Evolutionary conservation across 192 early-diverging fungal genomes (phyloP).

Genomic region (Backusella liffmaniae): DNA sequence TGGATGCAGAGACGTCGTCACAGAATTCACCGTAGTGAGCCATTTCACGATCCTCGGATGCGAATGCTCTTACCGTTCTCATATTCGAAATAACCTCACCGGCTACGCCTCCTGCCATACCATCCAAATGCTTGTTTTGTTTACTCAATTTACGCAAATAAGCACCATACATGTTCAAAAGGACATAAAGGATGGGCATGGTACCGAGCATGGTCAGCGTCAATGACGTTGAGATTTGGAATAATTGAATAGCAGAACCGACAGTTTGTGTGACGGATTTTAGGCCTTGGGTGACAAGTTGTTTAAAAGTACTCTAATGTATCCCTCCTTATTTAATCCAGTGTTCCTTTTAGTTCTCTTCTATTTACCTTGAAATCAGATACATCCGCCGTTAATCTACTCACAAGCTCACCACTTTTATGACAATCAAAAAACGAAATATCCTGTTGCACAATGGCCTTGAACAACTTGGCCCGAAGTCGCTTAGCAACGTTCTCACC

Average conservation of each 20-base stretch:
- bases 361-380: conserved; percentile 51
- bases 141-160: conserved; percentile 51
- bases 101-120: conserved; percentile 50
- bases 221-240: conserved; percentile 51
- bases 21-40: conserved; percentile 45
- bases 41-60: conserved; percentile 55
- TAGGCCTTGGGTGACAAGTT: conserved; percentile 59
- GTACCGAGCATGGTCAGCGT: conserved; percentile 51
- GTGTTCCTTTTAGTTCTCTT: neutral
- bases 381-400: conserved; percentile 54
- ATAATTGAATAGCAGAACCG: conserved; percentile 54
- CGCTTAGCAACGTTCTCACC: conserved; percentile 60
- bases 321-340: neutral
- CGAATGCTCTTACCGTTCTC: conserved; percentile 61
- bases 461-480: conserved; percentile 47
- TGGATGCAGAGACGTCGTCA: conserved; percentile 35
- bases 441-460: conserved; percentile 56
- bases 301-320: conserved; percentile 52
- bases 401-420: conserved; percentile 51
- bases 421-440: conserved; percentile 61
- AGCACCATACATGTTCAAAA: conserved; percentile 52
- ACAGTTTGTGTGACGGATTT: conserved; percentile 51
- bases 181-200: conserved; percentile 50
- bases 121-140: conserved; percentile 43
- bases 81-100: conserved; percentile 57